These are phyloP conservation scores for Herpetomonas tarakana DNA, from an alignment of 208 protist species.

Conservation along the genomic window DNA sequence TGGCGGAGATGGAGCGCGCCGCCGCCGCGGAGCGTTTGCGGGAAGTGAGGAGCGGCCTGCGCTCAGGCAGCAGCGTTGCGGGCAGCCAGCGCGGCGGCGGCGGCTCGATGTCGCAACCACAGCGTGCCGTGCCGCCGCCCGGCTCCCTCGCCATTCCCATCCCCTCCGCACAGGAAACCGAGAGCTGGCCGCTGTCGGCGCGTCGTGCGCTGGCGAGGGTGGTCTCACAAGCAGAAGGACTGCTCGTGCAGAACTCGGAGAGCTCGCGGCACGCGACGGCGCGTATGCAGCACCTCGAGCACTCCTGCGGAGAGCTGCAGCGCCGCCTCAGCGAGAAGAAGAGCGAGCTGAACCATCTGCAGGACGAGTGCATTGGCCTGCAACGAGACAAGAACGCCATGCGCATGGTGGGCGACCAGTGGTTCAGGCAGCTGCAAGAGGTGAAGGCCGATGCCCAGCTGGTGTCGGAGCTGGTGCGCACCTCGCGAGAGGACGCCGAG, in stretches of 20 bases:
- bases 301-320: slow-evolving; percentile 43
- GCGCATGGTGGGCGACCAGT: slow-evolving; percentile 23
- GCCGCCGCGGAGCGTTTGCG: slow-evolving; percentile 33
- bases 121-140: neutral
- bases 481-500: slow-evolving; percentile 49
- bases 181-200: slow-evolving; percentile 46
- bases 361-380: slow-evolving; percentile 31
- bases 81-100: neutral
- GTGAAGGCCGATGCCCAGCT: slow-evolving; percentile 71
- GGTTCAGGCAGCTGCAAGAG: slow-evolving; percentile 45
- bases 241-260: slow-evolving; percentile 51
- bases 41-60: slow-evolving; percentile 14
- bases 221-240: slow-evolving; percentile 36
- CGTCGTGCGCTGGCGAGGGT: slow-evolving; percentile 41
- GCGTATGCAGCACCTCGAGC: slow-evolving; percentile 43
- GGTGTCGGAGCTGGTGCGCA: slow-evolving; percentile 62
- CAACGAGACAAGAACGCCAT: slow-evolving; percentile 31
- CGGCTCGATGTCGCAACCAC: neutral
- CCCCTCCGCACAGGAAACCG: slow-evolving; percentile 17
- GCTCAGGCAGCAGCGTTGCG: neutral
- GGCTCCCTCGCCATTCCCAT: slow-evolving; percentile 13
- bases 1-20: slow-evolving; percentile 66
- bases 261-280: slow-evolving; percentile 36
- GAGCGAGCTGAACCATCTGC: slow-evolving; percentile 27
- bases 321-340: slow-evolving; percentile 19